These are phyloP conservation scores for Alisma plantagoaquatica DNA, from an alignment of 106 monocot species.

Conservation along the genomic window DNA sequence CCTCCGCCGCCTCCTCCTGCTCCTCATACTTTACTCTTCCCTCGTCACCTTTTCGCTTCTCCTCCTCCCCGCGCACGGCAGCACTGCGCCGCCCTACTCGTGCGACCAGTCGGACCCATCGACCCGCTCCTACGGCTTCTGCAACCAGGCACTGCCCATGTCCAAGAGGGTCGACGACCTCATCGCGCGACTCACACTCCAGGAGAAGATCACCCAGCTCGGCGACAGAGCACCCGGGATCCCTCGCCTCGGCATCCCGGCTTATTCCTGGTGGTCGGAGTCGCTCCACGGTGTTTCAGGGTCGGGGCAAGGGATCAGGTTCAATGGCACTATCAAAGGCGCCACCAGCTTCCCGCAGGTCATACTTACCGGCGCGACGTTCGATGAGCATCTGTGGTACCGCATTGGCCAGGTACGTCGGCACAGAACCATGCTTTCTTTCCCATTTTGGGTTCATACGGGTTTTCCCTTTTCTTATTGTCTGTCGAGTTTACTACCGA, in stretches of 20 bases:
- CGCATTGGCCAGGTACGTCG: slow-evolving; percentile 59
- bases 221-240: slow-evolving; percentile 66
- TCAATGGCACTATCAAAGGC: slow-evolving; percentile 32
- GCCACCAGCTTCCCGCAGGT: slow-evolving; percentile 94
- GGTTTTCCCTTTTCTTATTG: not conserved
- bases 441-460: not conserved
- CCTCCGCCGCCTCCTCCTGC: slow-evolving; percentile 1
- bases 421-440: not conserved
- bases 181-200: slow-evolving; percentile 48
- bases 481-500: too few relatives aligned
- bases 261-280: slow-evolving; percentile 97
- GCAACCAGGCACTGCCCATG: slow-evolving; percentile 34
- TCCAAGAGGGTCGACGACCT: slow-evolving; percentile 38
- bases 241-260: slow-evolving; percentile 60
- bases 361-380: slow-evolving; percentile 82
- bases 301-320: slow-evolving; percentile 52
- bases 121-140: slow-evolving; percentile 27
- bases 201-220: slow-evolving; percentile 77
- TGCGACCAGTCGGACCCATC: slow-evolving; percentile 33
- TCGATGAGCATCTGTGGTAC: slow-evolving; percentile 74
- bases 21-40: too few relatives aligned
- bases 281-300: slow-evolving; percentile 70
- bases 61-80: too few relatives aligned
- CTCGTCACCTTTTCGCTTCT: too few relatives aligned
- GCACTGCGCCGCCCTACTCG: slow-evolving; percentile 75